phyloP scores from a whole-genome alignment of 805 yeast genomes.

The Ogataea siamensis region DNA sequence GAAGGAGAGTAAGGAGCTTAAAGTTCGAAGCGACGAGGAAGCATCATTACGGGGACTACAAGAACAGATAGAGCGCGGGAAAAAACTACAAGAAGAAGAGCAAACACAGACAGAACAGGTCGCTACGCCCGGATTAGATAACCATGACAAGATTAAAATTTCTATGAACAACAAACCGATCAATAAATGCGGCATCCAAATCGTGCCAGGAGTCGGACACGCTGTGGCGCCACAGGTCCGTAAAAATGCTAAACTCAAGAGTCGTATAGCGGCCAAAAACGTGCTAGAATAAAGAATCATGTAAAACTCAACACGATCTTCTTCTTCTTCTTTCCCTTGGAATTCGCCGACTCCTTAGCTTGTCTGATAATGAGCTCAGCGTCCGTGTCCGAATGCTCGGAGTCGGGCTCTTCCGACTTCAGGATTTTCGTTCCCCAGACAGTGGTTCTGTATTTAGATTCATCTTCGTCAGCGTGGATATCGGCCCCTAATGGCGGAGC shows the following conservation, averaged over 20 bases:
- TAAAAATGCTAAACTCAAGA: slow-evolving; percentile 17
- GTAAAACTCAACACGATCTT: slow-evolving; percentile 30
- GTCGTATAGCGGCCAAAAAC: slow-evolving; percentile 15
- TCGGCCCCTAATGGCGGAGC: slow-evolving; percentile 18
- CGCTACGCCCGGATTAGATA: slow-evolving; percentile 5
- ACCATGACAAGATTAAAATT: slow-evolving; percentile 23
- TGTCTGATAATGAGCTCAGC: slow-evolving; percentile 48
- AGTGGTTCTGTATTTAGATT: slow-evolving; percentile 38
- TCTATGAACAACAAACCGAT: slow-evolving; percentile 21
- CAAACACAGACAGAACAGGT: slow-evolving; percentile 3
- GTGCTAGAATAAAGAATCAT: slow-evolving; percentile 67
- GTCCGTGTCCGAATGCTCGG: slow-evolving; percentile 46
- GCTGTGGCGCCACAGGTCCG: slow-evolving; percentile 4
- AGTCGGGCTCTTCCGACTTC: slow-evolving; percentile 36
- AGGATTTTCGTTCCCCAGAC: slow-evolving; percentile 76
- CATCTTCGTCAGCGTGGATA: slow-evolving; percentile 10
- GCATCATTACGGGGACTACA: slow-evolving; percentile 42
- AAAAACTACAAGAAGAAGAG: slow-evolving; percentile 12
- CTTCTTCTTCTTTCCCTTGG: slow-evolving; percentile 36
- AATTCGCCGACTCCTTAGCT: slow-evolving; percentile 47
- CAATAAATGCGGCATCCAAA: slow-evolving; percentile 31
- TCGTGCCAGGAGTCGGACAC: slow-evolving; percentile 26
- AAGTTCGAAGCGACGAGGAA: slow-evolving; percentile 45
- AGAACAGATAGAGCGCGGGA: slow-evolving; percentile 52
- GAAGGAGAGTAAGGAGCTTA: slow-evolving; percentile 38